These are phyloP conservation scores for Alopecurus myosuroides DNA, from an alignment of 176 grass and related monocot species.

Conservation along the genomic window DNA sequence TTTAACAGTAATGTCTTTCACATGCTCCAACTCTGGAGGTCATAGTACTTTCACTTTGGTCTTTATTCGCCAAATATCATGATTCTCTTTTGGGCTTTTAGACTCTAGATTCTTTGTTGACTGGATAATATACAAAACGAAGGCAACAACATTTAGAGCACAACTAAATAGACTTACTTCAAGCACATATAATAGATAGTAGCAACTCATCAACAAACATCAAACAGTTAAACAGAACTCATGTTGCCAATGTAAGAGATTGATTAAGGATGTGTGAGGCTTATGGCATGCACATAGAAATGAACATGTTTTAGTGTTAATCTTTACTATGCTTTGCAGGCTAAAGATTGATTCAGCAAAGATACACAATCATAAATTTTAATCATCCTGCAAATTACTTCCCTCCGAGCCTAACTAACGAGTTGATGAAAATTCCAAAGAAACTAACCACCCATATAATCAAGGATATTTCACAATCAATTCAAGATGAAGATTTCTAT, in stretches of 20 bases:
- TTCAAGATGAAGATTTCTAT: background rate
- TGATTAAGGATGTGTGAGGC: background rate
- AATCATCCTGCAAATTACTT: background rate
- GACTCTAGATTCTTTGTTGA: slow-evolving; percentile 67
- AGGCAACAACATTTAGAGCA: slow-evolving; percentile 58
- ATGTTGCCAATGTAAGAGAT: slow-evolving; percentile 14
- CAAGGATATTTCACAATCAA: slow-evolving; percentile 7
- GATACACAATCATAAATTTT: slow-evolving; percentile 18
- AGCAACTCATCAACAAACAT: slow-evolving; percentile 17
- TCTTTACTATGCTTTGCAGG: slow-evolving; percentile 22
- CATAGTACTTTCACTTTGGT: slow-evolving; percentile 51
- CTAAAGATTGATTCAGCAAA: slow-evolving; percentile 22
- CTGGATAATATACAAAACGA: slow-evolving; percentile 72
- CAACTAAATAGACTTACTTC: slow-evolving; percentile 26
- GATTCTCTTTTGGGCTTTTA: slow-evolving; percentile 68
- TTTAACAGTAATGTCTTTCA: slow-evolving; percentile 48
- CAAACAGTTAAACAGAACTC: slow-evolving; percentile 9
- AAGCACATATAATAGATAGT: slow-evolving; percentile 29
- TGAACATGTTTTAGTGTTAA: slow-evolving; percentile 24
- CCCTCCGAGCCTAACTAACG: background rate
- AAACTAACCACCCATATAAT: background rate
- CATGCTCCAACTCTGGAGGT: slow-evolving; percentile 54
- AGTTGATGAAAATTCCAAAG: slow-evolving; percentile 4
- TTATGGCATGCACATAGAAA: slow-evolving; percentile 6
- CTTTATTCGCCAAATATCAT: slow-evolving; percentile 62